Percentiles rank a stretch among this genome's conserved stretches.
Evolutionary conservation across 1,139 yeast species (phyloP).

Genomic region (Nakaseomyces kungkrabaensis): DNA sequence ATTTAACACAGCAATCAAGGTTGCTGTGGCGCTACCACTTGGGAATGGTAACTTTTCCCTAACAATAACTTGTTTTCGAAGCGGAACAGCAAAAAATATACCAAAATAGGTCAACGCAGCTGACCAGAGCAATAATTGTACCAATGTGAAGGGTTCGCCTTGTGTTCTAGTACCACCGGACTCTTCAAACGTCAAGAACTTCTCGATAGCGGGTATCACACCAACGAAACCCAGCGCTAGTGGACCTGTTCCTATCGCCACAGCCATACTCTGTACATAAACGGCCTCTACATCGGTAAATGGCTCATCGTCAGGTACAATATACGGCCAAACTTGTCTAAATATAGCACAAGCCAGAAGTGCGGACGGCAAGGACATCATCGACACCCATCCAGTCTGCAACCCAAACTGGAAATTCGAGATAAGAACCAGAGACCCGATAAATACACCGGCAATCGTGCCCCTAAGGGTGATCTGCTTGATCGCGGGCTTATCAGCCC

Average conservation of each 20-base stretch:
- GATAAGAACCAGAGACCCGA: constrained; percentile 72
- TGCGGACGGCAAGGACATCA: constrained; percentile 98
- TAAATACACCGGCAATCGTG: constrained; percentile 58
- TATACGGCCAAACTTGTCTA: constrained; percentile 34
- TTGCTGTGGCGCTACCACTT: constrained; percentile 93
- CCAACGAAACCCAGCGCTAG: constrained; percentile 92
- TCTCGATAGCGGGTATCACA: constrained; percentile 92
- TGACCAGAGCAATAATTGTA: constrained; percentile 69
- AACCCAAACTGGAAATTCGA: constrained; percentile 94
- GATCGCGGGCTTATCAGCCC: constrained; percentile 31
- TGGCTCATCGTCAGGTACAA: constrained; percentile 26
- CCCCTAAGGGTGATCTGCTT: constrained; percentile 63
- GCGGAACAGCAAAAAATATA: constrained; percentile 85
- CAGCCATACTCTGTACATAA: constrained; percentile 83
- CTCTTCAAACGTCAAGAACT: constrained; percentile 68
- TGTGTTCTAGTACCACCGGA: constrained; percentile 44
- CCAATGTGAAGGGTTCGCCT: constrained; percentile 33
- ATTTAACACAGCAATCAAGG: constrained; percentile 78
- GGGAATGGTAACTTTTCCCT: constrained; percentile 85
- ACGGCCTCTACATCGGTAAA: constrained; percentile 92
- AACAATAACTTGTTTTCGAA: constrained; percentile 75
- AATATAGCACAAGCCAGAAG: constrained; percentile 77
- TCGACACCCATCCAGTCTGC: constrained; percentile 98
- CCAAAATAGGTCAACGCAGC: constrained; percentile 85
- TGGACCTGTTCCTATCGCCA: constrained; percentile 97